Evolutionary conservation across 768 basidiomycete species (phyloP).

Genomic region (Suillus plorans): DNA sequence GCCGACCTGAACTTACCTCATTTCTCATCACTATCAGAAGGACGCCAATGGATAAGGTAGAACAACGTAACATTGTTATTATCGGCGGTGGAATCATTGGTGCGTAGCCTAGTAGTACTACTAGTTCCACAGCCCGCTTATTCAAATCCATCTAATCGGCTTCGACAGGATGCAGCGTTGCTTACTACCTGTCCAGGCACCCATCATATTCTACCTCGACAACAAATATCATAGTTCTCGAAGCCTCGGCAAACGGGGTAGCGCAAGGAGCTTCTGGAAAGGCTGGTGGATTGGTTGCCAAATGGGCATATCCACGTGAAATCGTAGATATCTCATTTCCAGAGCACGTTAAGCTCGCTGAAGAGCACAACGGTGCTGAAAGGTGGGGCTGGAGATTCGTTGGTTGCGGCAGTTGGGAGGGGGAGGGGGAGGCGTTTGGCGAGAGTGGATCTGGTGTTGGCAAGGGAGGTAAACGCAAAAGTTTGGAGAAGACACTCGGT

Average conservation of each 20-base stretch:
- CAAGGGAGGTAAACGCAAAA: conserved; percentile 38
- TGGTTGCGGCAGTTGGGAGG: conserved; percentile 71
- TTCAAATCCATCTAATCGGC: background rate
- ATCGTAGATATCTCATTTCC: conserved; percentile 62
- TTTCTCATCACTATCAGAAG: conserved; percentile 4
- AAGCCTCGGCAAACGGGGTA: conserved; percentile 63
- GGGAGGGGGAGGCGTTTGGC: conserved; percentile 44
- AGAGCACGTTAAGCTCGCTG: conserved; percentile 73
- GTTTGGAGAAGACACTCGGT: conserved; percentile 56
- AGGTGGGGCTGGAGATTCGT: conserved; percentile 87
- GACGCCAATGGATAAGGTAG: conserved; percentile 17
- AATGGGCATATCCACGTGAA: conserved; percentile 79
- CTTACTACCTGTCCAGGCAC: conserved; percentile 73
- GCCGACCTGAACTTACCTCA: background rate
- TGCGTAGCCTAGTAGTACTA: background rate
- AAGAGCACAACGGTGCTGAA: conserved; percentile 62
- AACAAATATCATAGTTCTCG: conserved; percentile 59
- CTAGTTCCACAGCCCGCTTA: background rate
- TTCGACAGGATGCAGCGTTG: conserved; percentile 53
- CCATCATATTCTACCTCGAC: conserved; percentile 41
- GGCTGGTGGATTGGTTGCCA: conserved; percentile 81
- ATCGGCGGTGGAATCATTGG: conserved; percentile 90
- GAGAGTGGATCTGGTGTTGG: conserved; percentile 25
- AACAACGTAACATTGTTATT: conserved; percentile 55
- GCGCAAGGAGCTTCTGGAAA: conserved; percentile 86